Evolutionary conservation across 768 basidiomycete species (phyloP), one percentile per base, ranked within the genome.

Genomic region (Mycena filopes): DNA sequence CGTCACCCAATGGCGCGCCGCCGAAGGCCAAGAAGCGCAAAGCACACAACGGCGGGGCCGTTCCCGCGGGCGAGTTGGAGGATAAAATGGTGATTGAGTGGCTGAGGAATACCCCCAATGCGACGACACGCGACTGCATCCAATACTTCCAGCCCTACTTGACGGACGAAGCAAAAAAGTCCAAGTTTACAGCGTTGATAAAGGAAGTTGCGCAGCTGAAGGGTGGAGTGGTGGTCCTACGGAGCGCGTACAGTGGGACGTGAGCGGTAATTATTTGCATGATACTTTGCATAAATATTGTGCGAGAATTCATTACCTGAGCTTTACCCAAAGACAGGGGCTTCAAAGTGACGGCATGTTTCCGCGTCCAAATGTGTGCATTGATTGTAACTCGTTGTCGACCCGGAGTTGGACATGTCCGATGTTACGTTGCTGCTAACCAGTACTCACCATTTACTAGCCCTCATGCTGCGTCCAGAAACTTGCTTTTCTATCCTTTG

Each of bases 121-220:
- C 91, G 55, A 88, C 87, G 59, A 94, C 93, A 36, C 82, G 89
- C 64, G 91, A 93, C 70, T 93, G 92, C 72, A 94, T 94, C 66
- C 86, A 87, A 55, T 84, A 92, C 73, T 95, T 94, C 73, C 89
- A 88, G 66, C 87, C 88, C 18, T 94, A 92, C 70, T 75, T 94
- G 55, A 89, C 86, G 31, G 88, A 89, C 71, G 83, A 83, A 50
- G 84, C 82, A 68, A 90, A 88, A 82, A 93, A 93, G 83, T 73
- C 76, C 50, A 87, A 84, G 76, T 93, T 95, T 73, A 91, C 92
- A n/a, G 84, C 82, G 12, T 82, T 95, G 76, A 89, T 95, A 48
- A 89, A 91, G 80, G 88, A 93, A 76, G 88, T 93, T 47, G 93
- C 93, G 21, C 82, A 86, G 74, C 74, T 94, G 76, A 90, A 87